Percentiles rank a stretch among this genome's conserved stretches.
These are phyloP conservation scores for Candida chauliodis DNA, from an alignment of 805 yeast species.

Conservation along the genomic window DNA sequence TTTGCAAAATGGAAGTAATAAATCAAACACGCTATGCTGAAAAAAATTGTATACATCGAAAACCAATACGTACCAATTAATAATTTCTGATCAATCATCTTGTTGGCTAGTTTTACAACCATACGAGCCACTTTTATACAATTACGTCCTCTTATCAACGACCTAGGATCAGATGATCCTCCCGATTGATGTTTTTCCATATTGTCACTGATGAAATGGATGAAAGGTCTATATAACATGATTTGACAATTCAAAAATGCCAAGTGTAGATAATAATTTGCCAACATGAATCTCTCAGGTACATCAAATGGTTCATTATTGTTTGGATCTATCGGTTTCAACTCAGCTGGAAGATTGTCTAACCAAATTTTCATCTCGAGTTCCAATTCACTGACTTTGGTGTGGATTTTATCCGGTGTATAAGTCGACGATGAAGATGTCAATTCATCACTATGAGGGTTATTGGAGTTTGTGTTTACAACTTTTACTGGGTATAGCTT, in stretches of 20 bases:
- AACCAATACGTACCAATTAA: constrained; percentile 89
- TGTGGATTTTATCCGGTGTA: constrained; percentile 36
- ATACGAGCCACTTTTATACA: constrained; percentile 82
- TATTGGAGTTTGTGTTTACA: constrained; percentile 9
- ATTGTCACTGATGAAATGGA: constrained; percentile 72
- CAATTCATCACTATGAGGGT: constrained; percentile 7
- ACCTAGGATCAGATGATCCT: constrained; percentile 48
- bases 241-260: constrained; percentile 76
- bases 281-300: constrained; percentile 61
- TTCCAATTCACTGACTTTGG: constrained; percentile 60
- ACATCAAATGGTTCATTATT: constrained; percentile 17
- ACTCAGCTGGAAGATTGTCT: constrained; percentile 61
- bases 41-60: constrained; percentile 82
- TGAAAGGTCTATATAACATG: constrained; percentile 81
- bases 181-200: constrained; percentile 13
- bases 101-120: constrained; percentile 76
- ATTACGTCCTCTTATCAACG: constrained; percentile 71
- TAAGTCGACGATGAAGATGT: constrained; percentile 10
- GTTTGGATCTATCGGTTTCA: constrained; percentile 68
- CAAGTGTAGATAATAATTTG: constrained; percentile 69
- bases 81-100: constrained; percentile 68
- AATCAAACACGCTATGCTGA: constrained; percentile 81
- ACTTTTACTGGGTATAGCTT: constrained; percentile 72
- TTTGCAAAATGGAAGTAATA: constrained; percentile 68
- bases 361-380: constrained; percentile 70